Evolutionary conservation across 2,329 filamentous ascomycete genomes (phyloP), one percentile per base, ranked within the genome.

Genomic region (Emergomyces orientalis): DNA sequence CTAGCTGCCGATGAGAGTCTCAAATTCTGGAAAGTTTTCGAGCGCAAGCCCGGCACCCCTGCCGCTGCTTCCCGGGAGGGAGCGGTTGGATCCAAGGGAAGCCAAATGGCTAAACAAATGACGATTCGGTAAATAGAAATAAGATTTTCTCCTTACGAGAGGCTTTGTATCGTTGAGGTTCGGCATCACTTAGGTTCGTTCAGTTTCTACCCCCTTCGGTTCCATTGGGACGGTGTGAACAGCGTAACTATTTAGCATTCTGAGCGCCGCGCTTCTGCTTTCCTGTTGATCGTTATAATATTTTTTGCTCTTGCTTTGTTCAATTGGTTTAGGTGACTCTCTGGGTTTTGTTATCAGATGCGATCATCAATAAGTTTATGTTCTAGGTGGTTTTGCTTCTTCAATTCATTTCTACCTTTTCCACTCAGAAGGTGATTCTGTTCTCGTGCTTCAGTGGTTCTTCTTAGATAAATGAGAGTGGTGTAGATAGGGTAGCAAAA

Each of bases 11-110:
- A 99, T 72, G 94, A 99, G 82, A 93, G 88, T 73, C 83, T 99
- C 77, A 99, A 99, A 81, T 99, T 99, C 84, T 99, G 94, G 94
- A 99, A 99, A 86, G 84, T 99, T 70, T 99, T 99, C 73, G 94
- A 99, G 84, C 97, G 96, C 85, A 97, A 97, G 85, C 82, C 92
- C 22, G 91, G 91, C 62, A 81, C 84, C 64, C 80, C 84, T 65
- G 84, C 87, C 60, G 84, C 86, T 58, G 74, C 82, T 39, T 81
- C 86, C 62, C 83, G 85, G 65, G 82, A 84, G 69, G 83, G 87
- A 63, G 86, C 86, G 66, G 81, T 88, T 64, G 88, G 88, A 59
- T 85, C 84, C 77, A 93, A 93, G 80, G 91, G 81, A 73, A 75
- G 89, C 62, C 86, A 90, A 72, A 88, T 93, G 83, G 86, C 86